phyloP scores from a whole-genome alignment of 1,284 basidiomycete genomes.

The Rhodotorula sp. region DNA sequence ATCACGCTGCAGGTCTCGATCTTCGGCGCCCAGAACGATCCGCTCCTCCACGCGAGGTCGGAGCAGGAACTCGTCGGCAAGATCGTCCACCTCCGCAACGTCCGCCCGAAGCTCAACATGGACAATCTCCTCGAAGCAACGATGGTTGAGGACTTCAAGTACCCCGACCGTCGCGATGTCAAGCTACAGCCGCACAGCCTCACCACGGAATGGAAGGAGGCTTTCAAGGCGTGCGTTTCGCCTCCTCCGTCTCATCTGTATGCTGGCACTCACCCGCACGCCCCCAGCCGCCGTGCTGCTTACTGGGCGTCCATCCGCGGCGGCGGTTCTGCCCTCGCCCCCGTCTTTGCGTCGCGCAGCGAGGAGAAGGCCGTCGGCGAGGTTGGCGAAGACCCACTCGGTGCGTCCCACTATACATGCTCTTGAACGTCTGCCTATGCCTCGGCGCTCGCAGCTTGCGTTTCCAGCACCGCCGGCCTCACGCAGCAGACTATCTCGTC shows the following conservation, averaged over 20 bases:
- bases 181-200: neutral
- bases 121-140: slow-evolving; percentile 23
- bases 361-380: neutral
- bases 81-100: slow-evolving; percentile 16
- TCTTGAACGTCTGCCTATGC: neutral
- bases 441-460: neutral
- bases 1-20: slow-evolving; percentile 25
- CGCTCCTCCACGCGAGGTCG: neutral
- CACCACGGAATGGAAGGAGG: neutral
- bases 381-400: slow-evolving; percentile 4
- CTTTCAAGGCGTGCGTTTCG: slow-evolving; percentile 6
- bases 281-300: neutral
- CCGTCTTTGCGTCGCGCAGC: neutral
- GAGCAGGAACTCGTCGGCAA: neutral
- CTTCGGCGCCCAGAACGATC: slow-evolving; percentile 23
- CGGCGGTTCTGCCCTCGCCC: neutral
- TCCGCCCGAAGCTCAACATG: neutral
- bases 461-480: neutral
- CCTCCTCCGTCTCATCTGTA: too few species aligned
- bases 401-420: neutral
- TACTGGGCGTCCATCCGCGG: neutral
- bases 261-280: too few species aligned
- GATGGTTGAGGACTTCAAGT: slow-evolving; percentile 19
- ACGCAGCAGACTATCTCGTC: slow-evolving; percentile 1
- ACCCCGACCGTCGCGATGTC: slow-evolving; percentile 12